Base-by-base conservation (phyloP, 2,329 filamentous ascomycete genomes). In the Daldinia sp. region DNA sequence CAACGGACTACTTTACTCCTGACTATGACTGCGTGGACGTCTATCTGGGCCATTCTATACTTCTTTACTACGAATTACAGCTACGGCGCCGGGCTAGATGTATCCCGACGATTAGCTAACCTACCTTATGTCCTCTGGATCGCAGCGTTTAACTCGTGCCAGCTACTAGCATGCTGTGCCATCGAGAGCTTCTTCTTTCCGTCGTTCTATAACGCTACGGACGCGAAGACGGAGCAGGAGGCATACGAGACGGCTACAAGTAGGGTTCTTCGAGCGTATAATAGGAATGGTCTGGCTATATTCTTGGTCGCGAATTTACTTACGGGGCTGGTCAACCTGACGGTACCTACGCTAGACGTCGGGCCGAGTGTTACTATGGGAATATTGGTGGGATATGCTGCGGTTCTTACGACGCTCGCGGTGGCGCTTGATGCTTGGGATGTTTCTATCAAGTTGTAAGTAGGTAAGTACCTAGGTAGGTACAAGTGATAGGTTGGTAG, bases 101-200 rank as follows among this genome's bases (percentile, higher is more conserved):
- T 97, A 6, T 98, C 95, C 4, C 90, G 95, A 17, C 89, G 95
- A 0, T 81, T 98, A 59, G 95, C 94, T 7, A 99, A 99, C 72
- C 83, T 97, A 65, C 93, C 95, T 0, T 99, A 99, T 75, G 85
- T 98, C 41, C 82, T 97, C 43, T 98, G 94, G 93, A 90, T 96
- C 6, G 85, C 89, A n/a, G 90, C 92, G 2, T 97, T 95, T 82
- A 99, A 98, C 80, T 89, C 87, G 64, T 82, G 85, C n/a, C 93
- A 97, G 75, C 81, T 99, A 8, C 81, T 92, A 6, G 83, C 90
- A 1, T 97, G 94, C 76, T 93, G 89, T 72, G 75, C 89, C 11
- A 84, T 95, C 21, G 94, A 99, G 76, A 88, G 85, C 2, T 23
- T 91, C 2, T 88, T 94, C 76, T 96, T 97, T 76, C 91, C 92